phyloP scores from a whole-genome alignment of 1,284 basidiomycete genomes.

The Sporisorium exsertum region DNA sequence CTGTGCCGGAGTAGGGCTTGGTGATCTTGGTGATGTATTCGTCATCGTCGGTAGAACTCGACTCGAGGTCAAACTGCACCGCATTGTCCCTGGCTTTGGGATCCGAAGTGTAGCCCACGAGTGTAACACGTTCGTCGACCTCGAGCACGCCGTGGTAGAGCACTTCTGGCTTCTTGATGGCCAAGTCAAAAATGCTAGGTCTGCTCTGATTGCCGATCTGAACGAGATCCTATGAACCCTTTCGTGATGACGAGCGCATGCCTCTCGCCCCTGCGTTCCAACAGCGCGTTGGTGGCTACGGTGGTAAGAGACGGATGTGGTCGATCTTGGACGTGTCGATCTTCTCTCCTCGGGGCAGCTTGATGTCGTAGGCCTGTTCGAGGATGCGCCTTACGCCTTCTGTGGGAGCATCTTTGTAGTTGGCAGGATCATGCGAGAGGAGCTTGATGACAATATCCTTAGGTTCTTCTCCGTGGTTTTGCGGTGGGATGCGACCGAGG shows the following conservation, averaged over 20 bases:
- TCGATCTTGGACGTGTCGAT: constrained; percentile 87
- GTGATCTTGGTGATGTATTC: constrained; percentile 25
- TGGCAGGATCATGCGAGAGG: constrained; percentile 73
- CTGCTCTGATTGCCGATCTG: constrained; percentile 92
- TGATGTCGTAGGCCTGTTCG: constrained; percentile 79
- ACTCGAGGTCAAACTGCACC: constrained; percentile 55
- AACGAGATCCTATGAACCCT: constrained; percentile 89
- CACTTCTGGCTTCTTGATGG: constrained; percentile 76
- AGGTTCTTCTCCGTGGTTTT: constrained; percentile 19
- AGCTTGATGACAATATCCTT: constrained; percentile 70
- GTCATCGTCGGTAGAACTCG: constrained; percentile 2
- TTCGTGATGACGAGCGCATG: constrained; percentile 92
- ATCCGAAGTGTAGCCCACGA: constrained; percentile 91
- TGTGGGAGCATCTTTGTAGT: constrained; percentile 92
- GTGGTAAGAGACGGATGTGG: constrained; percentile 92
- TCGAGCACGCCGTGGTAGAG: constrained; percentile 85
- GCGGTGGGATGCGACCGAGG: constrained; percentile 52
- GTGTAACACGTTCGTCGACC: constrained; percentile 92
- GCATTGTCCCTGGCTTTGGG: constrained; percentile 79
- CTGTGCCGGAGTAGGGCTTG: constrained; percentile 56
- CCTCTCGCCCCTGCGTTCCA: constrained; percentile 91
- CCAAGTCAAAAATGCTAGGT: constrained; percentile 75
- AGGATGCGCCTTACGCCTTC: constrained; percentile 92
- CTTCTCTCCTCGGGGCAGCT: constrained; percentile 77
- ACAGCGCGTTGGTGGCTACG: constrained; percentile 93